Conservation (phyloP, 371 early-diverging fungal species). For the Mucor mucedo region DNA sequence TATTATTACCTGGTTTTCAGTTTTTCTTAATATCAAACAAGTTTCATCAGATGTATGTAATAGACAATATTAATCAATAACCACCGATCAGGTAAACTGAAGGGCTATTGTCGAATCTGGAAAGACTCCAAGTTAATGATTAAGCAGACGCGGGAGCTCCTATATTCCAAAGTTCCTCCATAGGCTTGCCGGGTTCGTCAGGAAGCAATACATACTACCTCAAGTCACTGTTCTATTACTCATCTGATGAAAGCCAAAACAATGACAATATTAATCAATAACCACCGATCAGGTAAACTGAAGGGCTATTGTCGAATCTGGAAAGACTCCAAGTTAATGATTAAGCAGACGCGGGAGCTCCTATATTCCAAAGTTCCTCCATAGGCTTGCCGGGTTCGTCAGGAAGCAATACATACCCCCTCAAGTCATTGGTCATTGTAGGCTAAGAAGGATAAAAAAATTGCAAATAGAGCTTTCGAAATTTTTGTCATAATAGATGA, state of each 20-base stretch:
- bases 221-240: slow-evolving; percentile 27
- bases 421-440: slow-evolving; percentile 34
- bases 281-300: slow-evolving; percentile 30
- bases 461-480: no score
- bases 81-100: slow-evolving; percentile 31
- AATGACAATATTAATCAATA: slow-evolving; percentile 28
- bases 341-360: slow-evolving; percentile 31
- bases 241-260: slow-evolving; percentile 1
- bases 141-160: slow-evolving; percentile 32
- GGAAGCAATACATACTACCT: slow-evolving; percentile 22
- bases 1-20: slow-evolving; percentile 18
- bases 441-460: slow-evolving; percentile 28
- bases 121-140: slow-evolving; percentile 30
- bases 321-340: slow-evolving; percentile 30
- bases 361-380: slow-evolving; percentile 32
- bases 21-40: no score
- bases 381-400: slow-evolving; percentile 36
- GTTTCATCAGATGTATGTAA: slow-evolving; percentile 13
- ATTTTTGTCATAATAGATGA: no score
- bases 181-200: slow-evolving; percentile 35
- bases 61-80: slow-evolving; percentile 29
- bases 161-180: slow-evolving; percentile 32
- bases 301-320: slow-evolving; percentile 31
- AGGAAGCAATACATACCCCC: slow-evolving; percentile 21
- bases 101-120: slow-evolving; percentile 30